phyloP scores from a whole-genome alignment of 805 yeast genomes.

The Komagataella pastoris region DNA sequence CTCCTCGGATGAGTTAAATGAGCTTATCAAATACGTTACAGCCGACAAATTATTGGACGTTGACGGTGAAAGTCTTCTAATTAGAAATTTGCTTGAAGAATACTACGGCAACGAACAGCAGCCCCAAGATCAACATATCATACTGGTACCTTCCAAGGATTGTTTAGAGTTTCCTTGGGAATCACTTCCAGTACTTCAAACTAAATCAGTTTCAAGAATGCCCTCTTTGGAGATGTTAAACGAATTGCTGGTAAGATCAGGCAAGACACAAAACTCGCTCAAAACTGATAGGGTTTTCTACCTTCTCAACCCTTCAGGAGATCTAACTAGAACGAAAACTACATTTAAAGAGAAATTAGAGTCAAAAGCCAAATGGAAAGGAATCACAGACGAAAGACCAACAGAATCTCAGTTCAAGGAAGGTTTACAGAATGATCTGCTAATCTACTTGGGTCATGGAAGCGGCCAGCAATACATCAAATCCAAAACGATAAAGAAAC shows the following conservation, averaged over 20 bases:
- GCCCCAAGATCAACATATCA: conserved; percentile 32
- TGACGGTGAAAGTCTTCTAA: neutral
- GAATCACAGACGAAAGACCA: conserved; percentile 44
- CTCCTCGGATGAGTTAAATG: neutral
- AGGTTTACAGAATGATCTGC: conserved; percentile 31
- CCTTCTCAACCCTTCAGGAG: conserved; percentile 75
- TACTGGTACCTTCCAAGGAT: conserved; percentile 53
- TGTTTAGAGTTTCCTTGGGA: conserved; percentile 89
- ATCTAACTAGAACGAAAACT: conserved; percentile 53
- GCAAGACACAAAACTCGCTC: conserved; percentile 5
- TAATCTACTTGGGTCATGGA: conserved; percentile 87
- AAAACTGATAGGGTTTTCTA: conserved; percentile 29
- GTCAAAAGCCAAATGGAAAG: conserved; percentile 28
- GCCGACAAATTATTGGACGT: neutral
- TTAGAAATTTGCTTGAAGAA: conserved; percentile 13
- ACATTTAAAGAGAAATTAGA: conserved; percentile 33
- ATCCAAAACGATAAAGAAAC: conserved; percentile 34
- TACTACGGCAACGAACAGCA: neutral
- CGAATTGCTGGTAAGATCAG: conserved; percentile 16
- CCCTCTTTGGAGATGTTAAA: conserved; percentile 46
- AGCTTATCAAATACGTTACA: neutral
- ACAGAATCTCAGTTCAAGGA: conserved; percentile 34
- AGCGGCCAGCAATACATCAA: conserved; percentile 83
- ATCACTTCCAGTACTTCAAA: conserved; percentile 42
- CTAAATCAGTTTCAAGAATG: conserved; percentile 53